Percentiles rank a stretch among this genome's conserved stretches.
phyloP scores from a whole-genome alignment of 2,329 filamentous ascomycete genomes.

The Trichoderma afroharzianum region DNA sequence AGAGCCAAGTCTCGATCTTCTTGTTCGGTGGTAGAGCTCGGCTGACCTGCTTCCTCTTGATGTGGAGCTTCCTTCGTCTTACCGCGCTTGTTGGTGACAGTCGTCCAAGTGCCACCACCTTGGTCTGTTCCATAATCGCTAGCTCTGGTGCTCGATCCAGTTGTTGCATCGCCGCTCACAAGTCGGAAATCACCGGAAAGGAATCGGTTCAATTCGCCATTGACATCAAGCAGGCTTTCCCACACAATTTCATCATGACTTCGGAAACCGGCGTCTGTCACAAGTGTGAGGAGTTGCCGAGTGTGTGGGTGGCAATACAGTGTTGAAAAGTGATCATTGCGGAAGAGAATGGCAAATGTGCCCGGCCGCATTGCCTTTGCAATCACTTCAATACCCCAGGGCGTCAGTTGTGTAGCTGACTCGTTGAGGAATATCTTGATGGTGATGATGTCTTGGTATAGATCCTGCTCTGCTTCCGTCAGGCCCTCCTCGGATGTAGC shows the following conservation, averaged over 20 bases:
- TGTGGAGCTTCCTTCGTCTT: conserved; percentile 27
- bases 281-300: conserved; percentile 71
- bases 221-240: conserved; percentile 89
- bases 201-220: conserved; percentile 76
- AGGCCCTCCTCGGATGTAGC: conserved; percentile 46
- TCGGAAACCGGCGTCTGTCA: conserved; percentile 90
- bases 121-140: conserved; percentile 21
- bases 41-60: conserved; percentile 25
- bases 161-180: conserved; percentile 55
- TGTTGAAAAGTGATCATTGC: conserved; percentile 96
- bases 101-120: conserved; percentile 50
- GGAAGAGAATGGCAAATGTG: conserved; percentile 84
- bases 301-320: conserved; percentile 83
- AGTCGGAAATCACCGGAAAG: conserved; percentile 86
- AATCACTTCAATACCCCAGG: conserved; percentile 74
- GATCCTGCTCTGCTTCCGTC: conserved; percentile 67
- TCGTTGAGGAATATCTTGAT: conserved; percentile 79
- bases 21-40: conserved; percentile 54
- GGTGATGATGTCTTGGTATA: conserved; percentile 76
- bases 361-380: conserved; percentile 68
- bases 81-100: conserved; percentile 41
- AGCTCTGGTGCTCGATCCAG: conserved; percentile 20
- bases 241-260: conserved; percentile 89
- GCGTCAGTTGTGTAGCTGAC: conserved; percentile 84
- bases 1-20: conserved; percentile 85